Evolutionary conservation across 1,139 yeast species (phyloP), one percentile per base, ranked within the genome.

Genomic region (Protomyces inouyei): DNA sequence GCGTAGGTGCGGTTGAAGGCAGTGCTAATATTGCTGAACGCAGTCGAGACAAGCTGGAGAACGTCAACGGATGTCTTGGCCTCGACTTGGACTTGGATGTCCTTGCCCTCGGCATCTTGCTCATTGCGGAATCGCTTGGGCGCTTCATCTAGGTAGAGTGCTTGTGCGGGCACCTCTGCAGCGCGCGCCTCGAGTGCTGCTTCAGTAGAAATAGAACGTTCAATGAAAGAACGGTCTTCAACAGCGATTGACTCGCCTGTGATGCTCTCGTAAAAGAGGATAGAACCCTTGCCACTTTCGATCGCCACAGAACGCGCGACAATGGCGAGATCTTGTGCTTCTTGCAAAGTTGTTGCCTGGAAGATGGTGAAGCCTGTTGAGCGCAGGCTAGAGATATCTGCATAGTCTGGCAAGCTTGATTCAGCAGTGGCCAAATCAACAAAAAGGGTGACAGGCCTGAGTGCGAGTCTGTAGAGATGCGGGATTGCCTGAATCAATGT

Each of bases 301-400:
- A 78, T 73, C 5, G 93, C 82, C 61, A 85, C 75, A 57, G 84
- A 77, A 70, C 85, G 82, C 1, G 93, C 82, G 35, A 85, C 82
- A 48, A 81, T 74, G 14, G 88, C 78, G 61, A 82, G 78, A 65
- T 79, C 80, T 60, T 78, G 76, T 9, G 87, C 79, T 69, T 86
- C 88, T 38, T 77, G 75, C 4, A 81, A 74, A 52, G 79, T 77
- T 70, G 83, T 85, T 10, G 96, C 87, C 64, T 90, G 81, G 67
- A 90, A 75, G 36, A 87, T 79, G 10, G 85, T 82, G 69, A 80
- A 81, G 21, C 84, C 83, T 60, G 87, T 79, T 74, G 89, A 95
- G 72, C 92, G 84, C 70, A 88, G 78, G 10, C 89, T 82, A 16
- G 92, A 79, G 40, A 88, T 82, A 38, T 83, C 77, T 9, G 87